Evolutionary conservation across 129 eudicot genomes (phyloP).

Genomic region (Cynara cardunculus): DNA sequence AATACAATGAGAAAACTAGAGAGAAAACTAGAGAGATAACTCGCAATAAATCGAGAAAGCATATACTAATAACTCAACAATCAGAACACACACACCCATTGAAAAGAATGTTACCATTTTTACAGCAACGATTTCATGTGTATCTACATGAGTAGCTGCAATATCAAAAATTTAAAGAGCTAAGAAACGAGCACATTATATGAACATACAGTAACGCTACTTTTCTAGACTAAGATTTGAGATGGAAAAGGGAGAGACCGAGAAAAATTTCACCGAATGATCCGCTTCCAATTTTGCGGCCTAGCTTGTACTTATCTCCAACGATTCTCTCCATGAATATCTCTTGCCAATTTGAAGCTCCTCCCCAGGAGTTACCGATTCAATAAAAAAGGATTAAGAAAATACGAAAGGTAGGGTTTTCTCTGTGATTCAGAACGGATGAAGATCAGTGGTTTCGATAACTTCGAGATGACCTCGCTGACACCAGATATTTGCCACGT

Average conservation of each 20-base stretch:
- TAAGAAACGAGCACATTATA: not conserved
- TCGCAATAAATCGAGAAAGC: not conserved
- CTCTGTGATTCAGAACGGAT: not conserved
- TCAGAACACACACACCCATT: not conserved
- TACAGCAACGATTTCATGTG: conserved; percentile 82
- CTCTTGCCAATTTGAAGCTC: not conserved
- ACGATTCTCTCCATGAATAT: conserved; percentile 64
- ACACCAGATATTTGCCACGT: conserved; percentile 7
- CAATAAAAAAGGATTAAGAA: not conserved
- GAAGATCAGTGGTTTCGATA: conserved; percentile 9
- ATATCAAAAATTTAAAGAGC: not conserved
- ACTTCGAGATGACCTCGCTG: conserved; percentile 13
- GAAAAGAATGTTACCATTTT: conserved; percentile 56
- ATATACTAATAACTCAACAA: not conserved
- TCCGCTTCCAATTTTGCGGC: conserved; percentile 91
- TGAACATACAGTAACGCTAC: not conserved
- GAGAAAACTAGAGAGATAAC: not conserved
- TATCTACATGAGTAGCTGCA: conserved; percentile 91
- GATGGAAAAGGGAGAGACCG: conserved; percentile 29
- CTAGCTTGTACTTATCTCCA: conserved; percentile 78
- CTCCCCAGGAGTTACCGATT: not conserved
- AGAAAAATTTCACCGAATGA: conserved; percentile 82
- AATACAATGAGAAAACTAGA: not conserved
- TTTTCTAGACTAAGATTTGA: not conserved
- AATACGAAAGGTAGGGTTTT: conserved; percentile 10